A percentile compares a stretch with the other conserved stretches of the same genome.
phyloP scores from a whole-genome alignment of 208 protist genomes.

The Crithidia sp. region DNA sequence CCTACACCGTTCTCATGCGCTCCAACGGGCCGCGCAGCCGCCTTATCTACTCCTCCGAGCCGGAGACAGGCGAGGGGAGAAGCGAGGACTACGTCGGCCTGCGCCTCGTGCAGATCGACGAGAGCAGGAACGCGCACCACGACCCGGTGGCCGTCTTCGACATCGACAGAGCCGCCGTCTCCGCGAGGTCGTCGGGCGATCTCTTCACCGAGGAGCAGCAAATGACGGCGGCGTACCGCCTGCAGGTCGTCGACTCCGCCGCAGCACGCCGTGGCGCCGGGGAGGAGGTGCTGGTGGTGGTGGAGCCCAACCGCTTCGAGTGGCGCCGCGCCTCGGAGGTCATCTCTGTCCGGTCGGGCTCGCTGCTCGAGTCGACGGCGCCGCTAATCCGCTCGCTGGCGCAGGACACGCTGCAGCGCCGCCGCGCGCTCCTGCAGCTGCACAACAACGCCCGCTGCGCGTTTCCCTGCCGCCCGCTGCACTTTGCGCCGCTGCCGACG shows the following conservation, averaged over 20 bases:
- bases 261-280: not conserved
- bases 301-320: constrained; percentile 24
- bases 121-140: not conserved
- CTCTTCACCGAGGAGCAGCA: constrained; percentile 14
- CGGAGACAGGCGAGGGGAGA: constrained; percentile 3
- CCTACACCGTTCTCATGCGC: constrained; percentile 72
- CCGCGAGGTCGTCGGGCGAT: not conserved
- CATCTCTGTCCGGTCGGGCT: constrained; percentile 7
- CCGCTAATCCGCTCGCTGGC: constrained; percentile 21
- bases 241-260: constrained; percentile 14
- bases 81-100: constrained; percentile 20
- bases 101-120: constrained; percentile 23
- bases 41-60: constrained; percentile 60
- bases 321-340: constrained; percentile 22
- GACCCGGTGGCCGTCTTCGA: constrained; percentile 2
- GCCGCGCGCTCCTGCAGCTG: constrained; percentile 19
- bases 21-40: constrained; percentile 60
- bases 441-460: constrained; percentile 2
- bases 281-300: constrained; percentile 23
- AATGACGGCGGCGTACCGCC: constrained; percentile 2
- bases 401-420: constrained; percentile 8
- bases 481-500: constrained; percentile 11
- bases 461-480: constrained; percentile 32
- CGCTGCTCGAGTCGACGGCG: constrained; percentile 14
- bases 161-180: not conserved